Base-by-base conservation (phyloP, 1,139 yeast genomes). In the Pichia cactophila region DNA sequence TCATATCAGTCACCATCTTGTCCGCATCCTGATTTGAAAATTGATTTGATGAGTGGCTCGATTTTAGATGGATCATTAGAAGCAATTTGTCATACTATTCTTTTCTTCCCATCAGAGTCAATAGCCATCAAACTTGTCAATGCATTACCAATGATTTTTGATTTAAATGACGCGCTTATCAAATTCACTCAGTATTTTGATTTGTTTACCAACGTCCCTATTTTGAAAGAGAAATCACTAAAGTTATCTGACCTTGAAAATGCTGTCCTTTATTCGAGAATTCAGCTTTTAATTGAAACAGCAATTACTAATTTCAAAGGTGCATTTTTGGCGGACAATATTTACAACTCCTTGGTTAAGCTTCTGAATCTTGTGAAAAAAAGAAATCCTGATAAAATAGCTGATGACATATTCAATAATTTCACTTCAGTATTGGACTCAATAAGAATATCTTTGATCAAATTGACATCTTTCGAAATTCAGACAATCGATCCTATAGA, bases 11-110 rank as follows among this genome's bases (percentile, higher is more conserved):
- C 80, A 7, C 68, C 69, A 20, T 61, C 68, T 4, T 74, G 73
- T 50, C 82, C 83, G 2, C 96, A 88, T 62, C 96, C 96, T 1
- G 81, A 80, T 42, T 68, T 88, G 40, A 71, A 69, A 38, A 68
- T 80, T 53, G 87, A 83, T 60, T 68, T 69, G 37, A 67, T 70
- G 14, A 55, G 63, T 3, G 75, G 73, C 49, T 51, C 74, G 50
- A 70, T 76, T 47, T 57, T 72, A 11, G 70, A 72, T 29, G 85
- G 85, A 16, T 63, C 87, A 1, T 63, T 80, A 17, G 96, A 87
- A 62, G 77, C 89, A 41, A 71, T 88, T 41, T 76, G 89, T 53
- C 96, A 88, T 64, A 78, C 86, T 11, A 70, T 86, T 35, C 65
- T 87, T 8, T 86, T 86, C 65, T 72, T 70, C 55, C 69, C 70